These are phyloP conservation scores for Phytomonas serpens DNA, from an alignment of 208 protist genomes.

Conservation along the genomic window DNA sequence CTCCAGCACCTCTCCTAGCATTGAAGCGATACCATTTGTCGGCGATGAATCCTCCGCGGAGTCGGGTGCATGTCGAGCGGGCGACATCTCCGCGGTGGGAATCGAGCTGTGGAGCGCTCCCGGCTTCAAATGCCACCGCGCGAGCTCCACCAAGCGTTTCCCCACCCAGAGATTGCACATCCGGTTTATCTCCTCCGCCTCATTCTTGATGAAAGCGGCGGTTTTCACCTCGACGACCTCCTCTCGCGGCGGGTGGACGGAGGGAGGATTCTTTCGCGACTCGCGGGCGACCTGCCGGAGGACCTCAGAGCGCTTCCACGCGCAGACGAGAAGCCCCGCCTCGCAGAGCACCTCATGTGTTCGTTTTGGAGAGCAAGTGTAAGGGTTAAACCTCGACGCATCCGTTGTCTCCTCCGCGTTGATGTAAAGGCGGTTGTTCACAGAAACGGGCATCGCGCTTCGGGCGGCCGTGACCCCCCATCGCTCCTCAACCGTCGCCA, in stretches of 20 bases:
- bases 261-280: too few relatives aligned
- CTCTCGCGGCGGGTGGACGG: neutral
- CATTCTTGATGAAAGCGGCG: constrained; percentile 9
- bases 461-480: constrained; percentile 29
- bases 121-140: constrained; percentile 13
- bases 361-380: constrained; percentile 23
- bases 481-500: constrained; percentile 16
- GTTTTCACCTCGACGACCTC: constrained; percentile 11
- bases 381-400: constrained; percentile 28
- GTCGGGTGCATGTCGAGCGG: too few relatives aligned
- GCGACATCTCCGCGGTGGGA: neutral
- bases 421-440: constrained; percentile 15
- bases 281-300: constrained; percentile 5
- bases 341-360: constrained; percentile 18
- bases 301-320: constrained; percentile 12
- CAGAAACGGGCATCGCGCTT: constrained; percentile 12
- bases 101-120: neutral
- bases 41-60: too few relatives aligned
- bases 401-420: constrained; percentile 59
- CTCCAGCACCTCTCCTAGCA: neutral
- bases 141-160: constrained; percentile 6
- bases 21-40: neutral
- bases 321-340: neutral
- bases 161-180: constrained; percentile 22
- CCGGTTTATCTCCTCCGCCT: constrained; percentile 10